Evolutionary conservation across 2,329 filamentous ascomycete genomes (phyloP), one percentile per base, ranked within the genome.

Genomic region (Corinectria fuckeliana): DNA sequence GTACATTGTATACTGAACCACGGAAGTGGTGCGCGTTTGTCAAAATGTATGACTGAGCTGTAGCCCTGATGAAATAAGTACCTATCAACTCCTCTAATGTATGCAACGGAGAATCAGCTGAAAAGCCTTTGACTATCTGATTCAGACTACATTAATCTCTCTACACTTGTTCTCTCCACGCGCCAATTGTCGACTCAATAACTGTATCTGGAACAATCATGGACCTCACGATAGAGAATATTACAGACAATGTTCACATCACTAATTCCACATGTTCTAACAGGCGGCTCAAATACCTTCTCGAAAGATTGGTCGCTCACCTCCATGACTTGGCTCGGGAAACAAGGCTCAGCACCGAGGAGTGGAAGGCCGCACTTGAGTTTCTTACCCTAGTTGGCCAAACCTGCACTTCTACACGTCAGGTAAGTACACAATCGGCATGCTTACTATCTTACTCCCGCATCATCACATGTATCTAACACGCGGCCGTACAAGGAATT

Each of bases 171-270:
- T 20, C 41, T 7, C 41, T 11, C n/a, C n/a, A n/a, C n/a, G n/a
- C n/a, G n/a, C n/a, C n/a, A n/a, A n/a, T n/a, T n/a, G n/a, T n/a
- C n/a, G n/a, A n/a, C n/a, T n/a, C n/a, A n/a, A n/a, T n/a, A n/a
- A n/a, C n/a, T n/a, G 18, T 9, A 23, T 25, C 8, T 25, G 10
- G 11, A 23, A 14, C 23, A 44, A 44, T 23, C 20, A 44, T 23
- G 23, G 84, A 91, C 73, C 80, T 91, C 25, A 91, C 86, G 3
- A 86, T 86, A 59, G 87, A 90, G 69, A 91, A 91, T 75, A 91
- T 91, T 73, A 91, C 89, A 49, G 82, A 88, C 42, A 91, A 91
- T 69, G 86, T 87, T 34, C 80, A 88, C 67, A 77, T 81, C 48
- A 90, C 91, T 74, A 92, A 92, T 76, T 88, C 88, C 1, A 81